Percentiles rank a stretch among this genome's conserved stretches.
phyloP scores from a whole-genome alignment of 1,284 basidiomycete genomes.

The Agroathelia rolfsii region DNA sequence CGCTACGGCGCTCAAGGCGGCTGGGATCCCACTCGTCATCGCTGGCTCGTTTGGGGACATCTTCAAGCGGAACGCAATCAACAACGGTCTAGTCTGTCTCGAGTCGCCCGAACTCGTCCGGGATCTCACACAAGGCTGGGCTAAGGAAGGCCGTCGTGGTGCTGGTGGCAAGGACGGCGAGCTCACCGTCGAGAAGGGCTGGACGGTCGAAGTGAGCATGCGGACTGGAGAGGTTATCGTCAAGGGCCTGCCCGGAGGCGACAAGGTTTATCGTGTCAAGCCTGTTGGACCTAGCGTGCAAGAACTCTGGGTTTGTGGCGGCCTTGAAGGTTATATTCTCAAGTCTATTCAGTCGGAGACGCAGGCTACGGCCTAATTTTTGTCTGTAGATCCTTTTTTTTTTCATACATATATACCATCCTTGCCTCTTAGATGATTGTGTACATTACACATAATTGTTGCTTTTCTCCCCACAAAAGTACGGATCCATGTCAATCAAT shows the following conservation, averaged over 20 bases:
- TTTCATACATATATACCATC: too few species aligned
- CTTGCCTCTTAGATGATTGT: too few species aligned
- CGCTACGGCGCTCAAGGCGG: constrained; percentile 92
- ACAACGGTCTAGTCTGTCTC: constrained; percentile 94
- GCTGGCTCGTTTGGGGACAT: constrained; percentile 98
- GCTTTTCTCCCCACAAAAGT: too few species aligned
- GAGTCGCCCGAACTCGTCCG: constrained; percentile 86
- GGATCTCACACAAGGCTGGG: constrained; percentile 73
- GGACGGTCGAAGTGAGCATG: constrained; percentile 62
- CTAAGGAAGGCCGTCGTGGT: constrained; percentile 64
- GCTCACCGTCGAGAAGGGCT: constrained; percentile 69
- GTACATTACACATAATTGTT: too few species aligned
- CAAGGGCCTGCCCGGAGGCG: constrained; percentile 27
- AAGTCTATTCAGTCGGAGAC: constrained; percentile 47
- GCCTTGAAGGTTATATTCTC: constrained; percentile 70
- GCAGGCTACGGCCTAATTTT: constrained; percentile 8
- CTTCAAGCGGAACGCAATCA: constrained; percentile 98
- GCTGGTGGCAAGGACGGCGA: constrained; percentile 72
- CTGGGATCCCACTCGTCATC: constrained; percentile 88
- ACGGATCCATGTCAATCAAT: too few species aligned
- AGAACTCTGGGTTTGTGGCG: constrained; percentile 81
- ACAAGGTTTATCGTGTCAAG: constrained; percentile 57
- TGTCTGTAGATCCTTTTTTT: not conserved
- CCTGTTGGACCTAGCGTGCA: constrained; percentile 86
- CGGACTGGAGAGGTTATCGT: constrained; percentile 58